Conservation (phyloP, 331 rosid species). For the Phaseolus coccineus region DNA sequence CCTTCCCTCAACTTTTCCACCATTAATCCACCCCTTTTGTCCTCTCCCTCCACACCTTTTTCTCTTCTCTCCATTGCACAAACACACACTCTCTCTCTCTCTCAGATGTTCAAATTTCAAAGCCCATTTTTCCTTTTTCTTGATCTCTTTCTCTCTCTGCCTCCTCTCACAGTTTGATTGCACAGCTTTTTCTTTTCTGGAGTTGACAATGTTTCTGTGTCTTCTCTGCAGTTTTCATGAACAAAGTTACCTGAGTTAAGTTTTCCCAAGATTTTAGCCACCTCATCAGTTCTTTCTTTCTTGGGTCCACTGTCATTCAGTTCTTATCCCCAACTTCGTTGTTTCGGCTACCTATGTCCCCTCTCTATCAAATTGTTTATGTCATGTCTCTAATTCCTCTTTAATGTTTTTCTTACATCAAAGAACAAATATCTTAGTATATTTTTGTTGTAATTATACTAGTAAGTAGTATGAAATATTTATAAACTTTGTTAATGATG, state of each 20-base stretch:
- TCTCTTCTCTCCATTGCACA: constrained; percentile 50
- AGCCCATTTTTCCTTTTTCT: not conserved
- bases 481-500: too few relatives aligned
- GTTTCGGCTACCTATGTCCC: constrained; percentile 14
- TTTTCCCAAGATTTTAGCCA: constrained; percentile 38
- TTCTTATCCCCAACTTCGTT: constrained; percentile 26
- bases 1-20: constrained; percentile 61
- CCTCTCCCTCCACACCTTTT: constrained; percentile 50
- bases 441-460: too few relatives aligned
- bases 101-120: constrained; percentile 44
- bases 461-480: too few relatives aligned
- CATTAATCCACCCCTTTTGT: constrained; percentile 49
- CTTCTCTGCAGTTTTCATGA: constrained; percentile 20
- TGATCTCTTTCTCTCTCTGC: constrained; percentile 13
- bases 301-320: constrained; percentile 35
- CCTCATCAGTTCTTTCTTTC: constrained; percentile 36
- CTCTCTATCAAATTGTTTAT: not conserved
- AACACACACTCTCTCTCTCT: constrained; percentile 22
- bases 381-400: not conserved
- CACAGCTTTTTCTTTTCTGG: not conserved
- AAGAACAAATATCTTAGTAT: not conserved
- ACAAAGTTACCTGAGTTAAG: constrained; percentile 36
- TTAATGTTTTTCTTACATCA: not conserved
- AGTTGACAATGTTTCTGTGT: constrained; percentile 28
- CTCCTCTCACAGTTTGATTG: not conserved